Conservation (phyloP, 176 grass and related monocot species). For the Paspalum notatum region DNA sequence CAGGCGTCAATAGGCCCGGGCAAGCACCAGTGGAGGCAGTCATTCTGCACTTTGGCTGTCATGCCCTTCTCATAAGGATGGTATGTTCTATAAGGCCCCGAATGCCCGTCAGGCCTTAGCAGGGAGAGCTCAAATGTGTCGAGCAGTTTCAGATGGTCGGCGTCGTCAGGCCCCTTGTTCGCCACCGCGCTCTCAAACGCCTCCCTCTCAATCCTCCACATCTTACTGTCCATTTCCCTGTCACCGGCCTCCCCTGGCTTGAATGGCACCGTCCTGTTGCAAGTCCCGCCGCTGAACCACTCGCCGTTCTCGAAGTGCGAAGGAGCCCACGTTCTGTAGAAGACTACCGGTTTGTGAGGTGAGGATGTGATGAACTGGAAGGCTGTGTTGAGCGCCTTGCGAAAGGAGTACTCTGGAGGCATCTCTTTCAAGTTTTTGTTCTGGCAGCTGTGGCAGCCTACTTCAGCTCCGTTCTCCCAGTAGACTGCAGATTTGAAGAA, state of each 20-base stretch:
- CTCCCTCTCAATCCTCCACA: conserved; percentile 70
- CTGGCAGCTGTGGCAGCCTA: conserved; percentile 79
- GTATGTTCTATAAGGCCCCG: conserved; percentile 67
- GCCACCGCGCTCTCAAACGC: conserved; percentile 56
- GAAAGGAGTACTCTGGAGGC: conserved; percentile 46
- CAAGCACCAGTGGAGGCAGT: conserved; percentile 96
- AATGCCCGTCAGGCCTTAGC: conserved; percentile 76
- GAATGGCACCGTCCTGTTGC: conserved; percentile 73
- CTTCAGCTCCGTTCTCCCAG: conserved; percentile 53
- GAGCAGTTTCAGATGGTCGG: conserved; percentile 55
- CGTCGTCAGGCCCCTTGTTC: not conserved
- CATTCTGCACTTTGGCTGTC: conserved; percentile 58
- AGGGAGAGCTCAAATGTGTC: conserved; percentile 76
- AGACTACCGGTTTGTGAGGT: conserved; percentile 66
- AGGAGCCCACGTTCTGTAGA: conserved; percentile 76
- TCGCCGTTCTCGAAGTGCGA: conserved; percentile 79
- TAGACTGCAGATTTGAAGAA: conserved; percentile 83
- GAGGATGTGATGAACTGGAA: conserved; percentile 64
- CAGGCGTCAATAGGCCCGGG: conserved; percentile 76
- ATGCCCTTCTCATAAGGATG: conserved; percentile 58
- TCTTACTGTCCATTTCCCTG: conserved; percentile 47
- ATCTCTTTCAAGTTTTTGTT: conserved; percentile 65
- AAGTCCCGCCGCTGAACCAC: conserved; percentile 78
- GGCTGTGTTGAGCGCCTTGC: conserved; percentile 43
- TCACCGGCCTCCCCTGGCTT: conserved; percentile 48